Conservation (phyloP, 805 yeast species). For the Pichia pseudocactophila region DNA sequence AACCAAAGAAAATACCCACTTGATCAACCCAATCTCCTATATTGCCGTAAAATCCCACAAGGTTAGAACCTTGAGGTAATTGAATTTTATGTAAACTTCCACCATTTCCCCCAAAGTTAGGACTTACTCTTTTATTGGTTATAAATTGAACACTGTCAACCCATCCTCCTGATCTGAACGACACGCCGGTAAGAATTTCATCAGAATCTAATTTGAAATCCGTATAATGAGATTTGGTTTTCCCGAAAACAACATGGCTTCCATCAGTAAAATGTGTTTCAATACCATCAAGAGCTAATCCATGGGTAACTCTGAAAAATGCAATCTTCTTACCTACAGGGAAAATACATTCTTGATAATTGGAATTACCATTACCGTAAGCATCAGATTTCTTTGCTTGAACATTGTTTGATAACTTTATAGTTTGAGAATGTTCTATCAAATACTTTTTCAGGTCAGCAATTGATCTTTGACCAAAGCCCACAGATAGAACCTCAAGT, state of each 20-base stretch:
- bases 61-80: slow-evolving; percentile 53
- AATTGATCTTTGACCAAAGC: slow-evolving; percentile 49
- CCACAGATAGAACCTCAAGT: slow-evolving; percentile 48
- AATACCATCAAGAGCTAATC: slow-evolving; percentile 76
- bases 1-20: slow-evolving; percentile 56
- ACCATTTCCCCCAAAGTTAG: slow-evolving; percentile 53
- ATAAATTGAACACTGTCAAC: slow-evolving; percentile 76
- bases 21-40: slow-evolving; percentile 66
- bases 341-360: slow-evolving; percentile 9
- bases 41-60: slow-evolving; percentile 69
- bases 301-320: slow-evolving; percentile 61
- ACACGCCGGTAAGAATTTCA: slow-evolving; percentile 53
- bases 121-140: slow-evolving; percentile 50
- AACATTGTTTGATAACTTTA: slow-evolving; percentile 13
- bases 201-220: slow-evolving; percentile 49
- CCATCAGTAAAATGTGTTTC: slow-evolving; percentile 37
- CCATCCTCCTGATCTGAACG: slow-evolving; percentile 77
- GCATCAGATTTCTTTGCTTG: slow-evolving; percentile 16
- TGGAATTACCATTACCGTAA: slow-evolving; percentile 20
- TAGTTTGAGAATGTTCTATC: slow-evolving; percentile 14
- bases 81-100: slow-evolving; percentile 54
- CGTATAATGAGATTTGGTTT: slow-evolving; percentile 39
- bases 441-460: slow-evolving; percentile 36
- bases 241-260: slow-evolving; percentile 36
- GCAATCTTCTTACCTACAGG: slow-evolving; percentile 23